Evolutionary conservation across 768 basidiomycete genomes (phyloP).

Genomic region (Rhodotorula toruloides): DNA sequence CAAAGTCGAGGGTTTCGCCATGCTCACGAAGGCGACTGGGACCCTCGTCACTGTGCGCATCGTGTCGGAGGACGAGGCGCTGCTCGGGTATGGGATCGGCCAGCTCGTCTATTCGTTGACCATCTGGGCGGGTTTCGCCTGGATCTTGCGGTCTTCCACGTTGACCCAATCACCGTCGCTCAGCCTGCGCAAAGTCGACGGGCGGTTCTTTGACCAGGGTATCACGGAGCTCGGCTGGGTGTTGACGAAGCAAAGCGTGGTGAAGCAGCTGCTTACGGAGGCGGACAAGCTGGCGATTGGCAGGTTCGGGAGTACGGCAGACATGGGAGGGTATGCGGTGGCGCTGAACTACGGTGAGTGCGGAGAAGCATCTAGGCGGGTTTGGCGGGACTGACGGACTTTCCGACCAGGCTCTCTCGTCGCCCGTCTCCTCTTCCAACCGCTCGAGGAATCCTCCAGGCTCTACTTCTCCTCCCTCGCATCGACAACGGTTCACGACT

Average conservation of each 20-base stretch:
- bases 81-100: conserved; percentile 80
- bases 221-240: conserved; percentile 58
- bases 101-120: conserved; percentile 67
- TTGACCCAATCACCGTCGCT: background rate
- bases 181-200: background rate
- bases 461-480: conserved; percentile 71
- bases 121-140: conserved; percentile 5
- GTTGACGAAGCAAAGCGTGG: conserved; percentile 78
- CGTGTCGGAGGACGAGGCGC: conserved; percentile 51
- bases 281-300: conserved; percentile 88
- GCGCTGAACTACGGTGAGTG: conserved; percentile 87
- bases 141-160: background rate
- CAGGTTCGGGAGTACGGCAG: conserved; percentile 70
- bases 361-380: background rate
- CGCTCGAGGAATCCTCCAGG: conserved; percentile 85
- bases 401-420: conserved; percentile 69
- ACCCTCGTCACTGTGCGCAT: conserved; percentile 64
- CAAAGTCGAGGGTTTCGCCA: conserved; percentile 68
- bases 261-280: conserved; percentile 94
- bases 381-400: background rate
- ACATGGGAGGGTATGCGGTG: conserved; percentile 92
- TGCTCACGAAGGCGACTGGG: conserved; percentile 64
- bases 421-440: conserved; percentile 88
- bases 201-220: conserved; percentile 7
- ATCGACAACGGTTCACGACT: background rate